phyloP scores from a whole-genome alignment of 257 asterid species.

The Salvia rosmarinus region DNA sequence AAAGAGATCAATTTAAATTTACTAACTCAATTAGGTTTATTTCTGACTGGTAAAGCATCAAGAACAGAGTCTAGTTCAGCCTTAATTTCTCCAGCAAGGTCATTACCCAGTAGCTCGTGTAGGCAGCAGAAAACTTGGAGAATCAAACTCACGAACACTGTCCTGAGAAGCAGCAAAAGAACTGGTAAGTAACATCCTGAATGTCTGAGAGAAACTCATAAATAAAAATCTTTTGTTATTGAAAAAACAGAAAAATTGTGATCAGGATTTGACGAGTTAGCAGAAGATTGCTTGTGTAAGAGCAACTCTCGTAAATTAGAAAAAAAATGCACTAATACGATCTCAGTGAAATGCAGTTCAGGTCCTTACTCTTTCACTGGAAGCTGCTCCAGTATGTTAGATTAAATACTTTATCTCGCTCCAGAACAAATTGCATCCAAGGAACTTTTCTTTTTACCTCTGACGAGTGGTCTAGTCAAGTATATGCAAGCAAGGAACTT shows the following conservation, averaged over 20 bases:
- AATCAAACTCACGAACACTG: conserved; percentile 55
- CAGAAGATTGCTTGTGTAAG: neutral
- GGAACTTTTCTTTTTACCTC: neutral
- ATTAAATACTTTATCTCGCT: neutral
- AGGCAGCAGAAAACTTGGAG: conserved; percentile 57
- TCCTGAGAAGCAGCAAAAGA: conserved; percentile 53
- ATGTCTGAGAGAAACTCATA: conserved; percentile 19
- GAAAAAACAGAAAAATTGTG: conserved; percentile 1
- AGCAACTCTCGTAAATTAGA: neutral
- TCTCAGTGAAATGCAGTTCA: neutral
- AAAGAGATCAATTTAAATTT: neutral
- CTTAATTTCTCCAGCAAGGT: neutral
- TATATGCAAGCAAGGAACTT: neutral
- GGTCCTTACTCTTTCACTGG: neutral
- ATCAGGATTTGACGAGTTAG: conserved; percentile 1
- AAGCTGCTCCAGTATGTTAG: conserved; percentile 9
- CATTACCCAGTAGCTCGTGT: conserved; percentile 61
- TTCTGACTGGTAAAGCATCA: neutral
- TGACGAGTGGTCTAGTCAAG: neutral
- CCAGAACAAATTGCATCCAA: neutral
- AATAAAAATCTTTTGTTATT: neutral
- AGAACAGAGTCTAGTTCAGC: neutral
- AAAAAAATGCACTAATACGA: conserved; percentile 11
- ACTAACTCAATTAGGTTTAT: neutral
- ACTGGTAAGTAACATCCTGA: conserved; percentile 24